phyloP scores from a whole-genome alignment of 805 yeast genomes.

The Metschnikowia hibisci region DNA sequence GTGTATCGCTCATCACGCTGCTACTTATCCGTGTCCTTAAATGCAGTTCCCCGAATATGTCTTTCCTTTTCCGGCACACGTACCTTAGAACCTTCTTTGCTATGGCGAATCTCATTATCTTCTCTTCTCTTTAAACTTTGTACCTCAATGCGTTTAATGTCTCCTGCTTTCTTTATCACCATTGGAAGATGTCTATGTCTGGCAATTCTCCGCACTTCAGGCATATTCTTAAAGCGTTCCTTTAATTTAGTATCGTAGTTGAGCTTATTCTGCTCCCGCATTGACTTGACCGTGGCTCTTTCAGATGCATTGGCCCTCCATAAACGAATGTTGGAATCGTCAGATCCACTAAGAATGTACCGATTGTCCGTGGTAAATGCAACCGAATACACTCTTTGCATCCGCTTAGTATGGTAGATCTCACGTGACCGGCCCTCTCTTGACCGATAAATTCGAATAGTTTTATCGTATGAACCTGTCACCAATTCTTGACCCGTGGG shows the following conservation, averaged over 20 bases:
- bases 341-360: conserved; percentile 86
- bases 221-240: conserved; percentile 93
- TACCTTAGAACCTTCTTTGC: conserved; percentile 58
- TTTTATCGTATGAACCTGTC: conserved; percentile 92
- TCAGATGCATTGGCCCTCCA: conserved; percentile 92
- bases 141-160: conserved; percentile 73
- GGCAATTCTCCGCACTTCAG: conserved; percentile 85
- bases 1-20: neutral
- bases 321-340: conserved; percentile 90
- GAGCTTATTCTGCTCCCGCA: conserved; percentile 74
- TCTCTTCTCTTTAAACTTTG: conserved; percentile 75
- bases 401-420: conserved; percentile 92
- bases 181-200: conserved; percentile 91
- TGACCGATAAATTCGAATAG: conserved; percentile 73
- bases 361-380: conserved; percentile 85
- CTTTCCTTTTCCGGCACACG: conserved; percentile 73
- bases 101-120: conserved; percentile 75
- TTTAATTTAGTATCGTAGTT: conserved; percentile 91
- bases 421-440: conserved; percentile 91
- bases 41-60: conserved; percentile 80
- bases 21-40: conserved; percentile 39
- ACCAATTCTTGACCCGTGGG: conserved; percentile 97
- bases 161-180: conserved; percentile 83
- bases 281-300: conserved; percentile 73
- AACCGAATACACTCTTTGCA: conserved; percentile 90